Evolutionary conservation across 139 green algal genomes (phyloP).

Genomic region (Closterium sp.): DNA sequence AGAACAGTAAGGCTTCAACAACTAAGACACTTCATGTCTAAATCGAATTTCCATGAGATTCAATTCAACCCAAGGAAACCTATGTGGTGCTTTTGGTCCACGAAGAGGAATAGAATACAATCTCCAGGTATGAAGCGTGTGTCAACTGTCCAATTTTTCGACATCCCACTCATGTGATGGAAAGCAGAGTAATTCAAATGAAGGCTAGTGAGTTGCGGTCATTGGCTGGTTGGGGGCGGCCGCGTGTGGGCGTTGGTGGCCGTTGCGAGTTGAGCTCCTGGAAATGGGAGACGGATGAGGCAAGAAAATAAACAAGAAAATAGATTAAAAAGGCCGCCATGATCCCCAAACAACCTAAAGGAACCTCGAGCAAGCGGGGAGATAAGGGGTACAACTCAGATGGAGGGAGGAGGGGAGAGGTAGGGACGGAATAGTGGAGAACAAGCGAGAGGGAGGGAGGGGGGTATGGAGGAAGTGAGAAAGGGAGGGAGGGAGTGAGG

Average conservation of each 20-base stretch:
- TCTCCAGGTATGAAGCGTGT: neutral
- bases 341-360: no score
- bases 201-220: constrained; percentile 47
- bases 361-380: no score
- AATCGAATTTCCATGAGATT: no score
- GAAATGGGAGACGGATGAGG: neutral
- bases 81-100: neutral
- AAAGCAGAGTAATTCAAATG: constrained; percentile 11
- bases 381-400: neutral
- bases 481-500: neutral
- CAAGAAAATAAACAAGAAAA: no score
- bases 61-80: no score
- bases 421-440: neutral
- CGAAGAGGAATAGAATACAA: neutral
- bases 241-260: constrained; percentile 45
- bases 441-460: neutral
- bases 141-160: neutral
- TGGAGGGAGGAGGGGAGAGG: neutral
- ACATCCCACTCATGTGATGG: neutral
- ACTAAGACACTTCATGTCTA: no score
- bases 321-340: no score
- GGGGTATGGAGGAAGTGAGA: neutral
- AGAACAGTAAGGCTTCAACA: no score
- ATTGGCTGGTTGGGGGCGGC: constrained; percentile 30
- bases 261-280: constrained; percentile 45